Evolutionary conservation across 768 basidiomycete genomes (phyloP), one percentile per base, ranked within the genome.

Genomic region (Hericium rajendrae): DNA sequence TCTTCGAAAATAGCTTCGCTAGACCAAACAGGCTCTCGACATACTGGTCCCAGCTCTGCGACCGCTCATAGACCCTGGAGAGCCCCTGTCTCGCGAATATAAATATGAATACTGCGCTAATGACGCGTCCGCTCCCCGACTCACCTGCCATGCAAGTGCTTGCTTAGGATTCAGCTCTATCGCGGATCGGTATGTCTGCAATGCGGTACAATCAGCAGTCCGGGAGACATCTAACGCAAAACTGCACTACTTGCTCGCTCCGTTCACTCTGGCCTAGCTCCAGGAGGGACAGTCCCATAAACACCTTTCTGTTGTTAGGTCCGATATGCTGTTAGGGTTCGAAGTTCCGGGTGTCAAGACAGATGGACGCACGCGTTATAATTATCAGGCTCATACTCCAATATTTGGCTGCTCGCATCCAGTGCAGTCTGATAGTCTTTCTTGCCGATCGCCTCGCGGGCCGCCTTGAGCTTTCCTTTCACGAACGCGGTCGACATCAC

Each of bases 131-230:
- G 6, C 22, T 24, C 24, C 20, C 32, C 37, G 10, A 66, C 76
- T 37, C 58, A 86, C 92, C 84, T 94, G 93, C 85, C 88, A 87
- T 15, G 93, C 94, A 16, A 94, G 76, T 2, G 78, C 71, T 64
- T 90, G 86, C 2, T 79, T 77, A 12, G 86, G 82, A 58, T 83
- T 83, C n/a, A 80, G 60, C 38, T 77, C 73, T 51, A 84, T 88
- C 0, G 94, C 95, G 62, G 81, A 87, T 48, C 76, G 78, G 68
- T 95, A 97, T 26, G 79, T 78, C 91, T 94, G 64, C 86, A 64
- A 32, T 37, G 59, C 39, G 15, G 48, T 15, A 55, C 53, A 50
- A 65, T 70, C 51, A 68, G 63, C 22, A 56, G 18, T 49, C 62
- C 40, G 48, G 43, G 50, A 51, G 18, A 37, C 49, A 28, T 22